Evolutionary conservation across 176 grass and related monocot species (phyloP).

Genomic region (Lolium perenne): DNA sequence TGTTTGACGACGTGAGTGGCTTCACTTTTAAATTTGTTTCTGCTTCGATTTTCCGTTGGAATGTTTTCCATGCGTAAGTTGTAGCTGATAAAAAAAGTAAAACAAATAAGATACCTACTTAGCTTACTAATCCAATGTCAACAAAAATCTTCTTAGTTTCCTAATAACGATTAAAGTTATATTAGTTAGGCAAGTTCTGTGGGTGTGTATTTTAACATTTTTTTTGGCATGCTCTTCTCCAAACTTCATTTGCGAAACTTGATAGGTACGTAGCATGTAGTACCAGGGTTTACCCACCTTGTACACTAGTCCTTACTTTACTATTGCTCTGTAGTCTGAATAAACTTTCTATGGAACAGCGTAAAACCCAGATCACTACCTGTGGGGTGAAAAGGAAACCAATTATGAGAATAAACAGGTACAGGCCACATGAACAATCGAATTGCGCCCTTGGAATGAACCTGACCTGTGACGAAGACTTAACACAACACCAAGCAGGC

Average conservation of each 20-base stretch:
- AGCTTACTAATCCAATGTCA: background rate
- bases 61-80: background rate
- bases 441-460: background rate
- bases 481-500: background rate
- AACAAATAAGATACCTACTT: background rate
- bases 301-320: background rate
- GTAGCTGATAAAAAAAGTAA: background rate
- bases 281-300: background rate
- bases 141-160: background rate
- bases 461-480: too few relatives aligned
- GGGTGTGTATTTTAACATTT: background rate
- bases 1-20: background rate
- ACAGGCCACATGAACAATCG: background rate
- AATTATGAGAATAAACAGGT: background rate
- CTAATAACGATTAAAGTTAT: background rate
- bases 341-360: slow-evolving; percentile 30
- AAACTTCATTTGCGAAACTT: background rate
- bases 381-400: slow-evolving; percentile 17
- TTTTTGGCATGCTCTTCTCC: background rate
- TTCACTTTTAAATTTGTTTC: background rate
- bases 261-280: background rate
- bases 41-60: background rate
- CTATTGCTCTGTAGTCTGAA: background rate
- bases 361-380: background rate
- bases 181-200: background rate